Evolutionary conservation across 306 rosid species (phyloP).

Genomic region (Cajanus cajan): DNA sequence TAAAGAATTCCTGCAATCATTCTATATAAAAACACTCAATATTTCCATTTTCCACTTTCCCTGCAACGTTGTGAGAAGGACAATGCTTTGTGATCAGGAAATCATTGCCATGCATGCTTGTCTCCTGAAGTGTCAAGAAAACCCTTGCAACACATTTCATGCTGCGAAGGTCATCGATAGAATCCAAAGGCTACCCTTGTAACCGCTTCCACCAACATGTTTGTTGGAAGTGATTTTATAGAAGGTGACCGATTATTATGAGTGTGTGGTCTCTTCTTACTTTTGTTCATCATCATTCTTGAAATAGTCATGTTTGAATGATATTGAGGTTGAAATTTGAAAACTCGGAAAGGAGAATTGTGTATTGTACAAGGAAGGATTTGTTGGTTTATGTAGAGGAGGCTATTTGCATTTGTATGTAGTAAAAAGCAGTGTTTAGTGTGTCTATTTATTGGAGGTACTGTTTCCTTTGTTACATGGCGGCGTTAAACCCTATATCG

Average conservation of each 20-base stretch:
- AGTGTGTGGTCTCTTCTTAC: background rate
- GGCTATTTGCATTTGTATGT: too few species aligned
- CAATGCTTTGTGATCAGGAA: background rate
- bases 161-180: slow-evolving; percentile 10
- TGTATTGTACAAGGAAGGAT: too few species aligned
- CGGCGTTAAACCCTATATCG: too few species aligned
- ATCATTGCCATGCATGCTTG: background rate
- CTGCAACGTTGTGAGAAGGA: slow-evolving; percentile 2
- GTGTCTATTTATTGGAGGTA: too few species aligned
- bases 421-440: too few species aligned
- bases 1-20: slow-evolving; percentile 23
- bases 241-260: background rate
- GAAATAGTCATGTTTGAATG: background rate
- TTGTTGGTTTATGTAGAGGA: too few species aligned
- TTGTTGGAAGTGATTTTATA: slow-evolving; percentile 20
- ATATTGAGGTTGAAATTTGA: background rate
- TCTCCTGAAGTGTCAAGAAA: background rate
- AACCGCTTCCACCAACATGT: slow-evolving; percentile 14
- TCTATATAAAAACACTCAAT: slow-evolving; percentile 16
- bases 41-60: slow-evolving; percentile 30
- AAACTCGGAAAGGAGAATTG: too few species aligned
- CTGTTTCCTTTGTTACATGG: too few species aligned
- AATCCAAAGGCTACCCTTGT: slow-evolving; percentile 22
- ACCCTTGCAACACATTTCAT: background rate
- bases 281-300: background rate